Conservation (phyloP, 2,329 filamentous ascomycete species). For the Gyromitra esculenta region DNA sequence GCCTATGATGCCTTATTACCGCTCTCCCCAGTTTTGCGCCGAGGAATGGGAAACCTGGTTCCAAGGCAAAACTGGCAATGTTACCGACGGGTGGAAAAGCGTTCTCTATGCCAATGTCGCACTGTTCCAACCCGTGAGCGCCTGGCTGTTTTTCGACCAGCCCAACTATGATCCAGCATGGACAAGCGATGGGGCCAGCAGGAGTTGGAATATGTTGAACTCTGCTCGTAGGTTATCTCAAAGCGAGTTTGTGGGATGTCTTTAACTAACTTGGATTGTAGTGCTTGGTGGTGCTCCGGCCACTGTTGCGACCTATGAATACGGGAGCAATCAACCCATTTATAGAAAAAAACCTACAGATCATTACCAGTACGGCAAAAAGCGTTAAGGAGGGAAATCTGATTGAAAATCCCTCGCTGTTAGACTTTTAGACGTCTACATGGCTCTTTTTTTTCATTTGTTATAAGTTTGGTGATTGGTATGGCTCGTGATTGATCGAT, state of each 20-base stretch:
- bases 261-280: conserved; percentile 16
- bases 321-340: conserved; percentile 9
- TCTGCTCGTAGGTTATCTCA: conserved; percentile 71
- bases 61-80: conserved; percentile 70
- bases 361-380: not conserved
- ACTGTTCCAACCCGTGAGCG: conserved; percentile 74
- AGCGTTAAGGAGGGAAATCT: not conserved
- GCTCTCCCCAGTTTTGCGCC: conserved; percentile 74
- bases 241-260: not conserved
- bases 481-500: not conserved
- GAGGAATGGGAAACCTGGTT: conserved; percentile 89
- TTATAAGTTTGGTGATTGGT: not conserved
- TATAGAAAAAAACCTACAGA: not conserved
- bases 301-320: not conserved
- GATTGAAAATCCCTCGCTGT: not conserved
- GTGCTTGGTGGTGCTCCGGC: conserved; percentile 29
- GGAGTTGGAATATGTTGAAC: conserved; percentile 86
- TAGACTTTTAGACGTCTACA: not conserved
- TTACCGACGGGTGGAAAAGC: conserved; percentile 83
- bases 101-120: conserved; percentile 85
- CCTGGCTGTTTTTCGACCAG: conserved; percentile 79
- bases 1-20: conserved; percentile 73
- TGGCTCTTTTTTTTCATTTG: not conserved
- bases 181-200: conserved; percentile 82
- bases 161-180: conserved; percentile 67